Conservation (phyloP, 352 stramenopile species). For the Phytopythium vexans region DNA sequence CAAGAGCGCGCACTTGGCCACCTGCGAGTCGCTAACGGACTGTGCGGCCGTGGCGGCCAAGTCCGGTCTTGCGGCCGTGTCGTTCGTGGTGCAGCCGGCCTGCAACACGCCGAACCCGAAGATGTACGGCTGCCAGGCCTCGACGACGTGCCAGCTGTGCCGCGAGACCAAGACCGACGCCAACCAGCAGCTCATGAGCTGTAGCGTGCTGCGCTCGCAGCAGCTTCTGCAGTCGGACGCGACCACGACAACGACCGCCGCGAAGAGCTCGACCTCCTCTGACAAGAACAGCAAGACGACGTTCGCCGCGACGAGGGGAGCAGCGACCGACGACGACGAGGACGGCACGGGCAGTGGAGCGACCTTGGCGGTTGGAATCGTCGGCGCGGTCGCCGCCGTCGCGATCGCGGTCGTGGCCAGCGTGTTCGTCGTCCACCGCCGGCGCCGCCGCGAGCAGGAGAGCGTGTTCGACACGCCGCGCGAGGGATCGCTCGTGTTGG, state of each 20-base stretch:
- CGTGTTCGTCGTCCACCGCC: slow-evolving; percentile 21
- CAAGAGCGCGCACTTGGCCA: slow-evolving; percentile 22
- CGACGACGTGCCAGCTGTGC: slow-evolving; percentile 52
- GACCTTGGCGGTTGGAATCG: neutral
- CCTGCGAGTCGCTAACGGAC: slow-evolving; percentile 12
- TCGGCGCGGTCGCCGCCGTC: neutral
- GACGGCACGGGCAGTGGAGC: neutral
- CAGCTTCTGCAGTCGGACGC: neutral
- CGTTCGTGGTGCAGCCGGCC: slow-evolving; percentile 33
- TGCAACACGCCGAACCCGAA: slow-evolving; percentile 29
- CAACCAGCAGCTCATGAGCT: slow-evolving; percentile 58
- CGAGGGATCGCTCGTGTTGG: slow-evolving; percentile 25
- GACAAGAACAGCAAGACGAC: neutral
- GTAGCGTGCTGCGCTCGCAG: slow-evolving; percentile 30
- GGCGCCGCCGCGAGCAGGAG: slow-evolving; percentile 13
- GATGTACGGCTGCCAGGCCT: slow-evolving; percentile 35
- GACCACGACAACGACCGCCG: slow-evolving; percentile 1
- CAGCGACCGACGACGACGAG: neutral
- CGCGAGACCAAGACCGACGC: slow-evolving; percentile 49
- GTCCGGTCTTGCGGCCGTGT: slow-evolving; percentile 36
- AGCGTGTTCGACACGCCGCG: slow-evolving; percentile 15
- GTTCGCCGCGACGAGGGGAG: slow-evolving; percentile 1
- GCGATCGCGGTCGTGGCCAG: slow-evolving; percentile 12
- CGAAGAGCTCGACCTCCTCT: neutral
- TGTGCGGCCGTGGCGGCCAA: slow-evolving; percentile 23